Percentiles rank a stretch among this genome's conserved stretches.
Conservation (phyloP, 1,284 basidiomycete species). For the Sporisorium scitamineum region DNA sequence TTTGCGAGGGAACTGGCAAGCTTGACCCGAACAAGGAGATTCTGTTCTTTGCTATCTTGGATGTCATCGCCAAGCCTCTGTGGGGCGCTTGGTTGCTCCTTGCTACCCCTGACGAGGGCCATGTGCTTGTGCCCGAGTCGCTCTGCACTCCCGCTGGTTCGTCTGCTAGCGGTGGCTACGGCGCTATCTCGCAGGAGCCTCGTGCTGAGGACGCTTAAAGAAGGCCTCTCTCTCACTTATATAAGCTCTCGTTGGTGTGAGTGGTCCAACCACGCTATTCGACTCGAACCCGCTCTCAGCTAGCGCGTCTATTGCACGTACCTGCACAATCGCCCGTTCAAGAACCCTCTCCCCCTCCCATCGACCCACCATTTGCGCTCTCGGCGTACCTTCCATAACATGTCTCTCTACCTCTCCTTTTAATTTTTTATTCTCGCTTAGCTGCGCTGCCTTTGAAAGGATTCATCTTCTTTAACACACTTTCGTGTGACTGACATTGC, state of each 20-base stretch:
- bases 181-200: constrained; percentile 55
- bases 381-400: too few relatives aligned
- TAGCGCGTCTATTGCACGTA: too few relatives aligned
- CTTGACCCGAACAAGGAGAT: constrained; percentile 56
- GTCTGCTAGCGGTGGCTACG: constrained; percentile 51
- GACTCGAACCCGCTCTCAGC: too few relatives aligned
- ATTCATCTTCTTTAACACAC: too few relatives aligned
- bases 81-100: constrained; percentile 59
- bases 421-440: too few relatives aligned
- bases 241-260: not conserved
- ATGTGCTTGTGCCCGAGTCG: constrained; percentile 57
- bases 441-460: too few relatives aligned
- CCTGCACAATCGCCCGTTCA: too few relatives aligned
- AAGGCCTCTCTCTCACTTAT: not conserved
- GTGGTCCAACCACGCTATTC: too few relatives aligned
- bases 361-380: too few relatives aligned
- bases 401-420: too few relatives aligned
- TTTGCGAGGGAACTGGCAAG: constrained; percentile 58
- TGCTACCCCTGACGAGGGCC: constrained; percentile 57
- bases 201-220: constrained; percentile 55
- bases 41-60: constrained; percentile 59
- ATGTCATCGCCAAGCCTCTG: constrained; percentile 60
- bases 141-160: constrained; percentile 47
- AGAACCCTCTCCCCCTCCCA: too few relatives aligned
- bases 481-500: too few relatives aligned